Percentiles rank a stretch among this genome's conserved stretches.
Evolutionary conservation across 768 basidiomycete species (phyloP).

Genomic region (Clathrus columnatus): DNA sequence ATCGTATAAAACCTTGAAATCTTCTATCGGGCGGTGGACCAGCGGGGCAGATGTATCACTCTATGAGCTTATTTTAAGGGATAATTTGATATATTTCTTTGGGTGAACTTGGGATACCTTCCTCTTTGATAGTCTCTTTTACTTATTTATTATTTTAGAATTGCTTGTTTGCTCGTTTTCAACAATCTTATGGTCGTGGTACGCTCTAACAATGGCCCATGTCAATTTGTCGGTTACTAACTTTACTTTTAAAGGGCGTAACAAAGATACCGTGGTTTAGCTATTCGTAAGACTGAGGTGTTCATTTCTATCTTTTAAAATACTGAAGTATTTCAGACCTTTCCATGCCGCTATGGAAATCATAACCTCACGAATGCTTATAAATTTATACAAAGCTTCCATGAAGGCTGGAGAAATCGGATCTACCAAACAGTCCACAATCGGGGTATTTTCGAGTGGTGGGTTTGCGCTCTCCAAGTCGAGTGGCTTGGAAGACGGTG

Average conservation of each 20-base stretch:
- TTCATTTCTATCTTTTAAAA: background rate
- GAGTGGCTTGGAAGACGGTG: no score
- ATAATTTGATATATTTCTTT: slow-evolving; percentile 38
- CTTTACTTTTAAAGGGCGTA: slow-evolving; percentile 22
- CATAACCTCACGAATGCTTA: slow-evolving; percentile 37
- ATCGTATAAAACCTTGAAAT: slow-evolving; percentile 24
- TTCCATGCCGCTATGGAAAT: slow-evolving; percentile 42
- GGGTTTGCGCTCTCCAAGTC: no score
- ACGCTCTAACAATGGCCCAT: slow-evolving; percentile 20
- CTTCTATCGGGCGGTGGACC: slow-evolving; percentile 20
- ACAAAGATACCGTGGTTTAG: slow-evolving; percentile 44
- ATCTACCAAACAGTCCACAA: slow-evolving; percentile 17
- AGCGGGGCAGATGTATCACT: slow-evolving; percentile 23
- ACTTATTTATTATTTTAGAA: slow-evolving; percentile 18
- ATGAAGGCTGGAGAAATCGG: slow-evolving; percentile 25
- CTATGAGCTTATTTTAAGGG: slow-evolving; percentile 30
- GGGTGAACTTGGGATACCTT: slow-evolving; percentile 20
- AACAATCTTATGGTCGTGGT: slow-evolving; percentile 41
- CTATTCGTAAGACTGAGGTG: slow-evolving; percentile 25
- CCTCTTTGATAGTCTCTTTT: no score
- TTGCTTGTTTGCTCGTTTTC: slow-evolving; percentile 32
- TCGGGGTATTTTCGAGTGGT: background rate
- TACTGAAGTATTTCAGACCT: slow-evolving; percentile 19
- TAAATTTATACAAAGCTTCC: slow-evolving; percentile 33
- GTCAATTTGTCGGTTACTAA: background rate